Evolutionary conservation across 495 filamentous ascomycete species (phyloP).

Genomic region (Podospora anserina): DNA sequence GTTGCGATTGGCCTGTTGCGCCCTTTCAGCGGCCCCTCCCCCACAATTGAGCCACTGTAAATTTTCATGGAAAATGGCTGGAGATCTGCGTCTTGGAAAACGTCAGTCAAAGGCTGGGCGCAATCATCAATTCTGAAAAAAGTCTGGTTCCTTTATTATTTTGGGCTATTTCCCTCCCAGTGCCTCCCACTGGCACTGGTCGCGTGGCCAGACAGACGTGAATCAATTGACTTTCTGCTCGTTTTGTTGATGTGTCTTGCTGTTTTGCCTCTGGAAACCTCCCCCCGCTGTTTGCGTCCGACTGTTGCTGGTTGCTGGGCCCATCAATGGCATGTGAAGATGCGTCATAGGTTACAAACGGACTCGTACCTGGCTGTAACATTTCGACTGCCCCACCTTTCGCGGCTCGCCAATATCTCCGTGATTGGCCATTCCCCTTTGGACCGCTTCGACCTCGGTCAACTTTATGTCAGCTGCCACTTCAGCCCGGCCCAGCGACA

Average conservation of each 20-base stretch:
- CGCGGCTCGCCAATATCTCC: constrained; percentile 5
- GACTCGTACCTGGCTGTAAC: background rate
- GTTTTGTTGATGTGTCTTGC: background rate
- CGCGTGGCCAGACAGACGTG: background rate
- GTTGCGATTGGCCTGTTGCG: background rate
- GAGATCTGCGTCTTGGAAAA: constrained; percentile 25
- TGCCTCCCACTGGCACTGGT: background rate
- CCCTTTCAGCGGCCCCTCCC: constrained; percentile 17
- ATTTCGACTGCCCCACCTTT: background rate
- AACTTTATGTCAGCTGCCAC: constrained; percentile 16
- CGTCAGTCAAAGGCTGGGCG: constrained; percentile 10
- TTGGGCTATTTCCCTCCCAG: background rate
- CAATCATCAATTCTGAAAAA: background rate
- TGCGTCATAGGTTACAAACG: constrained; percentile 17
- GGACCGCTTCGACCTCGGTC: constrained; percentile 24
- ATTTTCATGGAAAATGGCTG: constrained; percentile 10
- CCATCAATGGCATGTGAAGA: constrained; percentile 18
- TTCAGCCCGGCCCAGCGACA: background rate
- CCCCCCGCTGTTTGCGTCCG: background rate
- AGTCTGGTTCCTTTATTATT: constrained; percentile 1
- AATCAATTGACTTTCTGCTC: constrained; percentile 8
- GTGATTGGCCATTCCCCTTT: constrained; percentile 13
- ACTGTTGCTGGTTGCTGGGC: background rate
- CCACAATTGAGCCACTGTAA: constrained; percentile 10
- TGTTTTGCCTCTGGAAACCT: background rate